phyloP scores from a whole-genome alignment of 2,329 filamentous ascomycete species.

The Talaromyces marneffei region DNA sequence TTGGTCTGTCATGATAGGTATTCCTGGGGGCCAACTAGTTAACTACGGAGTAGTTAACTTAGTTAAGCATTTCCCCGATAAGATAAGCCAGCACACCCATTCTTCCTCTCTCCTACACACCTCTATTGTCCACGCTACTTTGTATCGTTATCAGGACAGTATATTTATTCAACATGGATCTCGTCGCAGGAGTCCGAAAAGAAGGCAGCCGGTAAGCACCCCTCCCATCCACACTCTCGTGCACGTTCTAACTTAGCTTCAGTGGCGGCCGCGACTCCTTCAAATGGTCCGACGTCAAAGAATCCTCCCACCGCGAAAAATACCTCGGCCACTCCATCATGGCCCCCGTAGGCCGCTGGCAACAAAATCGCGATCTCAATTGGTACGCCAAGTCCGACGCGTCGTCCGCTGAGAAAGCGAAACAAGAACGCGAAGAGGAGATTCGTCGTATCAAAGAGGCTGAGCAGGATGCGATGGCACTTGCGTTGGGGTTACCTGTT shows the following conservation, averaged over 20 bases:
- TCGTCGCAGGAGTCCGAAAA: slow-evolving; percentile 88
- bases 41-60: too few species aligned
- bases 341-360: slow-evolving; percentile 88
- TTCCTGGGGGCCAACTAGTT: too few species aligned
- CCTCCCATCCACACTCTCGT: neutral
- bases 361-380: slow-evolving; percentile 64
- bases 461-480: slow-evolving; percentile 84
- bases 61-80: slow-evolving; percentile 2
- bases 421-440: slow-evolving; percentile 67
- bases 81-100: slow-evolving; percentile 2
- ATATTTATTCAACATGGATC: slow-evolving; percentile 62
- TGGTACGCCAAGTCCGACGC: slow-evolving; percentile 60
- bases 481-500: slow-evolving; percentile 72
- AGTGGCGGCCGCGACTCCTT: slow-evolving; percentile 87
- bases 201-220: slow-evolving; percentile 62
- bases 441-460: slow-evolving; percentile 78
- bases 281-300: slow-evolving; percentile 91
- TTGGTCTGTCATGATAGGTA: too few species aligned
- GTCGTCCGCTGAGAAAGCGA: slow-evolving; percentile 37
- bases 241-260: slow-evolving; percentile 13
- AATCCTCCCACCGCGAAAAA: slow-evolving; percentile 80
- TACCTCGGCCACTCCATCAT: slow-evolving; percentile 86
- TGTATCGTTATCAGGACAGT: neutral
- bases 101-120: neutral
- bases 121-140: slow-evolving; percentile 6